Evolutionary conservation across 306 rosid genomes (phyloP), one percentile per base, ranked within the genome.

Genomic region (Geum urbanum): DNA sequence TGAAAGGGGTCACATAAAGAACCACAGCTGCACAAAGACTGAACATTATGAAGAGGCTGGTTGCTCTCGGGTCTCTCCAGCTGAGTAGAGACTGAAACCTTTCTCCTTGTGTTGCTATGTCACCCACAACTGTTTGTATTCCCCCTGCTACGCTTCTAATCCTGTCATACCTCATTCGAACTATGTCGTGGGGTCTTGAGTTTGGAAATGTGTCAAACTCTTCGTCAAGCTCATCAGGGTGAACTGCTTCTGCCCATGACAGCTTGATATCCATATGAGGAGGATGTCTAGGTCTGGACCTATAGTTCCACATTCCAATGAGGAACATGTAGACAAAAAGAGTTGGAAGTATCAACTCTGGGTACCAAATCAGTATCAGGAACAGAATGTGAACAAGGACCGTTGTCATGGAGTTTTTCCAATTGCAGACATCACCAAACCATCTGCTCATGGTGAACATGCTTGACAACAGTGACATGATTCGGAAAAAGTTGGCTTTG

Each of bases 101-200:
- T 86, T 94, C 99, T 39, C 97, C 99, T 16, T 94, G 99, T 19
- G 96, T 94, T 27, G 99, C 99, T 67, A 94, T 87, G 79, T 92
- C 98, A 2, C 97, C 98, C 39, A 90, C 98, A 16, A 92, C 90
- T 0, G 97, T 90, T 50, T 92, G 99, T 66, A 90, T 88, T 84
- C 97, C 87, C 19, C 97, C 97, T 0, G 97, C 96, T 8, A 94
- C 96, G 61, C 97, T 88, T 70, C 99, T 76, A 16, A 94, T 86
- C 63, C 97, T 79, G 53, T 94, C 99, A 47, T 94, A 94, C 84
- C 99, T 80, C 88, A 94, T 80, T 62, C 97, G 84, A 51, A 91
- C 95, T 35, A 81, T 66, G 63, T 88, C 96, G 7, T 83, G 76
- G 0, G 91, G 69, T 55, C 80, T 89, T 0, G 97, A 94, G 48